Evolutionary conservation across 2,329 filamentous ascomycete species (phyloP).

Genomic region (Remersonia thermophila): DNA sequence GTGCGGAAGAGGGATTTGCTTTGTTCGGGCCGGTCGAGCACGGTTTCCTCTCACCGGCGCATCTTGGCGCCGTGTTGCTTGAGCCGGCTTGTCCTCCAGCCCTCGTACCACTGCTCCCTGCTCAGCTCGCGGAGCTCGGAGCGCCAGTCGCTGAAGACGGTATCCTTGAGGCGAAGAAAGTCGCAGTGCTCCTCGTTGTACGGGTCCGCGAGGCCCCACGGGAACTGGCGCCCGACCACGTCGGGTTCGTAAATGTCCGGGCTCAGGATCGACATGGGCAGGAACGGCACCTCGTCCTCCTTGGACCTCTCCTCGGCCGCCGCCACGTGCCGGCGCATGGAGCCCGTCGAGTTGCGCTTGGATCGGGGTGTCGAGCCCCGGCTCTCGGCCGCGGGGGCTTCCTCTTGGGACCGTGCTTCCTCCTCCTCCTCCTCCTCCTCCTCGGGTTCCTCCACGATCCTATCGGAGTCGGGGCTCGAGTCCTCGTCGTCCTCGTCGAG

Average conservation of each 20-base stretch:
- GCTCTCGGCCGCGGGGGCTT: conserved; percentile 19
- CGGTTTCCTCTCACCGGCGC: conserved; percentile 21
- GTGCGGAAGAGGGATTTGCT: neutral
- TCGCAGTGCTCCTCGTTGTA: conserved; percentile 89
- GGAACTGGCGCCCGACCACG: conserved; percentile 74
- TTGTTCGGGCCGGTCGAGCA: too few relatives aligned
- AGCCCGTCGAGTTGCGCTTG: conserved; percentile 35
- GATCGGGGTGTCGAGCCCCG: conserved; percentile 21
- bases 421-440: conserved; percentile 24
- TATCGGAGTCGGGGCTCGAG: conserved; percentile 33
- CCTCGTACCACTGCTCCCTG: conserved; percentile 87
- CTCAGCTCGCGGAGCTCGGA: conserved; percentile 81
- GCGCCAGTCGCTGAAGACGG: conserved; percentile 89
- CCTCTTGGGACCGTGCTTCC: conserved; percentile 20
- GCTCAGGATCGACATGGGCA: conserved; percentile 87
- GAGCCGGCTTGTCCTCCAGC: conserved; percentile 69
- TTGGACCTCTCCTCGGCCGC: conserved; percentile 29
- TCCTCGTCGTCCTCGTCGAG: conserved; percentile 72
- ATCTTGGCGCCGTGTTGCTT: conserved; percentile 36
- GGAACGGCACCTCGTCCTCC: conserved; percentile 50
- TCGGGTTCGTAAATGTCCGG: conserved; percentile 80
- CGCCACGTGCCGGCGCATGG: conserved; percentile 33
- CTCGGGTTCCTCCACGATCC: conserved; percentile 47
- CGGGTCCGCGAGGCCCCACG: conserved; percentile 94
- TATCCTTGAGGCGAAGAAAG: conserved; percentile 79